Conservation (phyloP, 2,329 filamentous ascomycete genomes). For the Epichloe brachyelytri region DNA sequence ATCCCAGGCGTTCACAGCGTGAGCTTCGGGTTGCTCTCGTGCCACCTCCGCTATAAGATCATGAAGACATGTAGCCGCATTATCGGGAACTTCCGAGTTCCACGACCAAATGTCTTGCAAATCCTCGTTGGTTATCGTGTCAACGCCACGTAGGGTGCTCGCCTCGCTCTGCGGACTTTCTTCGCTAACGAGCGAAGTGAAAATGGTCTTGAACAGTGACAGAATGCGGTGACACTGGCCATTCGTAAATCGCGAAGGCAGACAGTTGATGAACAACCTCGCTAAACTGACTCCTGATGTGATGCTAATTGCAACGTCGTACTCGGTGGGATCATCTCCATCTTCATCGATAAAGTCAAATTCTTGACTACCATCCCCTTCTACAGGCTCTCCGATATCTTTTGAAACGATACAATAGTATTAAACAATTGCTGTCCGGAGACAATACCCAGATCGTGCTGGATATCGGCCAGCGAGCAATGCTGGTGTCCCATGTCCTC, state of each 20-base stretch:
- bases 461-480: constrained; percentile 34
- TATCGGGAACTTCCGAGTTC: neutral
- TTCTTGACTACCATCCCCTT: neutral
- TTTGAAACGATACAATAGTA: constrained; percentile 20
- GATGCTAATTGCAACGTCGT: constrained; percentile 14
- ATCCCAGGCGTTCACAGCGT: constrained; percentile 12
- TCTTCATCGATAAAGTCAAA: constrained; percentile 4
- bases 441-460: constrained; percentile 17
- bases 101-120: constrained; percentile 3
- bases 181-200: neutral
- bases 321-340: constrained; percentile 14
- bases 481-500: constrained; percentile 33
- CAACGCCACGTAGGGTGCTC: neutral
- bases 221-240: neutral
- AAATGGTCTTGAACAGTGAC: neutral
- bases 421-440: constrained; percentile 17
- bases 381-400: neutral
- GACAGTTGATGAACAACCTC: neutral
- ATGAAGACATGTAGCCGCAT: neutral
- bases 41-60: neutral
- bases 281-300: neutral
- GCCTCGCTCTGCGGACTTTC: neutral
- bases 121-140: neutral
- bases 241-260: constrained; percentile 1
- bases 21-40: neutral